Conservation (phyloP, 176 grass and related monocot species). For the Paspalum vaginatum region DNA sequence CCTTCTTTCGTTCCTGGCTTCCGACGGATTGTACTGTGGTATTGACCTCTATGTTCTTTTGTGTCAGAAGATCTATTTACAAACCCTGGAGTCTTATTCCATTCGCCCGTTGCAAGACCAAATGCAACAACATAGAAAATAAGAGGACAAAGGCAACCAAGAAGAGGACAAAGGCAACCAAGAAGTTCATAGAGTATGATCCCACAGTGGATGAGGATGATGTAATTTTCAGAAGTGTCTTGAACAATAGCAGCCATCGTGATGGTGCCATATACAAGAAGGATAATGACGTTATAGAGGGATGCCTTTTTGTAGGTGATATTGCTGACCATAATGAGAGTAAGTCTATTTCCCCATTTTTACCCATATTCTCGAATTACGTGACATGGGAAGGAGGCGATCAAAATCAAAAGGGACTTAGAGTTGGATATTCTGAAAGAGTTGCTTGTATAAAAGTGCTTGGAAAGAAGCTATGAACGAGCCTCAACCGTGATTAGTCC, state of each 20-base stretch:
- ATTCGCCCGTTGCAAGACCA: not conserved
- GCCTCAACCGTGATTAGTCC: no score
- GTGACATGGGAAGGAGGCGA: no score
- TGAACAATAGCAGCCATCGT: not conserved
- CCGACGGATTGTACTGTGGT: not conserved
- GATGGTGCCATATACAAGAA: slow-evolving; percentile 22
- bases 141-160: no score
- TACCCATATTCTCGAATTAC: not conserved
- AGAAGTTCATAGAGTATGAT: not conserved
- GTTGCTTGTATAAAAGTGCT: no score
- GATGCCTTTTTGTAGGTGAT: not conserved
- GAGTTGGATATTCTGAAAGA: no score
- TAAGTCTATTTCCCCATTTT: not conserved
- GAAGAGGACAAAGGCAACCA: no score
- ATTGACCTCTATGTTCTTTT: not conserved
- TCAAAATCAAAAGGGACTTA: no score
- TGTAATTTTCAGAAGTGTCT: not conserved
- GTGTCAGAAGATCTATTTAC: not conserved
- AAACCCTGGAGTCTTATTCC: not conserved
- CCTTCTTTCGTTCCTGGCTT: not conserved
- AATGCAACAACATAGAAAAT: not conserved
- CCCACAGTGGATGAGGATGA: no score
- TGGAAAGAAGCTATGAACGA: no score
- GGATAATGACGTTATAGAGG: not conserved
- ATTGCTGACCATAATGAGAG: not conserved